A percentile compares a stretch with the other conserved stretches of the same genome.
Evolutionary conservation across 176 grass and related monocot species (phyloP).

Genomic region (Alopecurus myosuroides): DNA sequence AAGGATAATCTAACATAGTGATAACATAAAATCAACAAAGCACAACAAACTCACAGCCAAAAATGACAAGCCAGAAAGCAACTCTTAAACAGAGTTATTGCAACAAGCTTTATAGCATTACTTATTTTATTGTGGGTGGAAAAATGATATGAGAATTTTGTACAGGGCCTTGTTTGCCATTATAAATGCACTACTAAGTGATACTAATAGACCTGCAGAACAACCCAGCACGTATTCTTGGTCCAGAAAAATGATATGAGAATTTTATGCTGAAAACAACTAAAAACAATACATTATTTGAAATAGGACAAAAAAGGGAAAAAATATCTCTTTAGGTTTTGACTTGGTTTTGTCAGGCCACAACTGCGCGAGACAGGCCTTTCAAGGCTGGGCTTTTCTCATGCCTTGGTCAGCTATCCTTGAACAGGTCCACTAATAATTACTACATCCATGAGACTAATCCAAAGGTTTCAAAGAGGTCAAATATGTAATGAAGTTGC

Average conservation of each 20-base stretch:
- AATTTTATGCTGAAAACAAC: not conserved
- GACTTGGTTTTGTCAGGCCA: not conserved
- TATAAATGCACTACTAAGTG: not conserved
- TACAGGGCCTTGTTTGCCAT: not conserved
- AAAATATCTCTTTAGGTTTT: not conserved
- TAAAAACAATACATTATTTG: not conserved
- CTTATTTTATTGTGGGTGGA: not conserved
- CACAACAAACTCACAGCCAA: not conserved
- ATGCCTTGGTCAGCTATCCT: not conserved
- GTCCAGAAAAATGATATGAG: not conserved
- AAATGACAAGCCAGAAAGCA: not conserved
- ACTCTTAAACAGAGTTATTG: not conserved
- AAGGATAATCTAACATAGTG: not conserved
- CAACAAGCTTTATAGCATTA: not conserved
- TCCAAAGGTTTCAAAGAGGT: not conserved
- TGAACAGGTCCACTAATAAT: not conserved
- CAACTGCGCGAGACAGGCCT: not conserved
- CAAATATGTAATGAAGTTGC: not conserved
- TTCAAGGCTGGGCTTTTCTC: not conserved
- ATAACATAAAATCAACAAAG: not conserved
- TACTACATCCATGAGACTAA: not conserved
- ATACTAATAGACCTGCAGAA: not conserved
- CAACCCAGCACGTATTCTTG: not conserved
- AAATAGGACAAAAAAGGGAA: not conserved
- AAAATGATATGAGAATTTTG: not conserved